Evolutionary conservation across 371 early-diverging fungal species (phyloP).

Genomic region (Smittium mucronatum): DNA sequence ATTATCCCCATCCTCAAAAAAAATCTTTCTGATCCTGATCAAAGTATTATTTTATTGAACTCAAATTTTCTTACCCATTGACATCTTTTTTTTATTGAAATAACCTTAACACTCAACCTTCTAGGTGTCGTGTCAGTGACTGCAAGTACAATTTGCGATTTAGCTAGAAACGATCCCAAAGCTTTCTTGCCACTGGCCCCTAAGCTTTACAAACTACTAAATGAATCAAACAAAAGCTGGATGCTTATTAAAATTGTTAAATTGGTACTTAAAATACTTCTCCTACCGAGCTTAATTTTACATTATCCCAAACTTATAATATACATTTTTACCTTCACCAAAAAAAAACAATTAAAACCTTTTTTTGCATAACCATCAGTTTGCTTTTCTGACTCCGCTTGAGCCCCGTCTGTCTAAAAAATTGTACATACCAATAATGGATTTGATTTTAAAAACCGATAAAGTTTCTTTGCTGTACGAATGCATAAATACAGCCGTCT

Average conservation of each 20-base stretch:
- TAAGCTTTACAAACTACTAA: conserved; percentile 76
- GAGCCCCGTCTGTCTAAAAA: conserved; percentile 90
- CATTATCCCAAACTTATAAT: neutral
- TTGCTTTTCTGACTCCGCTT: conserved; percentile 78
- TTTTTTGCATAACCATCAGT: conserved; percentile 33
- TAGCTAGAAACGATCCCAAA: conserved; percentile 78
- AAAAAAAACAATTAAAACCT: neutral
- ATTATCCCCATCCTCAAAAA: conserved; percentile 81
- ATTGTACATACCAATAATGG: conserved; percentile 66
- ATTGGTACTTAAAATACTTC: conserved; percentile 42
- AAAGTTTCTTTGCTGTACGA: conserved; percentile 93
- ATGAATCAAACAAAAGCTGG: conserved; percentile 86
- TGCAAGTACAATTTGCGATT: conserved; percentile 89
- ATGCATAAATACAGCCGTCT: conserved; percentile 83
- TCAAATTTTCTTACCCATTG: too few relatives aligned
- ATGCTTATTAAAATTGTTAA: conserved; percentile 96
- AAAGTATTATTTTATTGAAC: conserved; percentile 27
- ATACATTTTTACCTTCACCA: neutral
- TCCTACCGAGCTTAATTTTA: conserved; percentile 9
- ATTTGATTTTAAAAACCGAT: conserved; percentile 70
- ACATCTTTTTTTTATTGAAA: too few relatives aligned
- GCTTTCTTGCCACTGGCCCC: conserved; percentile 88
- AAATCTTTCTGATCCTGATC: conserved; percentile 81
- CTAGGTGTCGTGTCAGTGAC: conserved; percentile 80
- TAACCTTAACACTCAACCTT: neutral